Conservation (phyloP, 148 eudicot genomes). For the Agrostemma githago region DNA sequence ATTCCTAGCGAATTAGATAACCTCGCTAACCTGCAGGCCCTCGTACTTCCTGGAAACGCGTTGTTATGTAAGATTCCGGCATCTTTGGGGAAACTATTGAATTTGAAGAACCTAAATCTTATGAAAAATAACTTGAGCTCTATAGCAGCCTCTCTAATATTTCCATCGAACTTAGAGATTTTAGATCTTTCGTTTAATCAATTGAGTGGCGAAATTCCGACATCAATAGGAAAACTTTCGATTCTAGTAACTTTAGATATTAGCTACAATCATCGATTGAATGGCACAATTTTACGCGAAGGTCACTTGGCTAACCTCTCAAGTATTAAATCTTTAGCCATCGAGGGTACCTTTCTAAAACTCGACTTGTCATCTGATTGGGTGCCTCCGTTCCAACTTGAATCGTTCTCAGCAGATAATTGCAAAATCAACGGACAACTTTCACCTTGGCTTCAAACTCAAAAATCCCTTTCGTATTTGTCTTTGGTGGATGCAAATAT, state of each 20-base stretch:
- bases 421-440: constrained; percentile 16
- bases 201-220: neutral
- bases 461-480: neutral
- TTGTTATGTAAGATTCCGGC: too few species aligned
- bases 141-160: too few species aligned
- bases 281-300: too few species aligned
- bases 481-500: constrained; percentile 8
- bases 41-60: neutral
- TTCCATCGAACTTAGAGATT: neutral
- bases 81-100: too few species aligned
- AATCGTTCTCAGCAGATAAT: neutral
- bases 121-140: too few species aligned
- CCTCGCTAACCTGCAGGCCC: neutral
- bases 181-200: neutral
- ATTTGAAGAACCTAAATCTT: too few species aligned
- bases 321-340: too few species aligned
- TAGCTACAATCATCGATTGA: constrained; percentile 1
- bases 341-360: too few species aligned
- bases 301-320: too few species aligned
- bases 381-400: constrained; percentile 26
- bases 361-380: too few species aligned
- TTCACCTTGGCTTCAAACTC: too few species aligned
- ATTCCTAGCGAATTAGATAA: too few species aligned
- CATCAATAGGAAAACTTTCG: neutral
- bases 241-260: neutral